phyloP scores from a whole-genome alignment of 2,329 filamentous ascomycete genomes.

The Whalleya microplaca region DNA sequence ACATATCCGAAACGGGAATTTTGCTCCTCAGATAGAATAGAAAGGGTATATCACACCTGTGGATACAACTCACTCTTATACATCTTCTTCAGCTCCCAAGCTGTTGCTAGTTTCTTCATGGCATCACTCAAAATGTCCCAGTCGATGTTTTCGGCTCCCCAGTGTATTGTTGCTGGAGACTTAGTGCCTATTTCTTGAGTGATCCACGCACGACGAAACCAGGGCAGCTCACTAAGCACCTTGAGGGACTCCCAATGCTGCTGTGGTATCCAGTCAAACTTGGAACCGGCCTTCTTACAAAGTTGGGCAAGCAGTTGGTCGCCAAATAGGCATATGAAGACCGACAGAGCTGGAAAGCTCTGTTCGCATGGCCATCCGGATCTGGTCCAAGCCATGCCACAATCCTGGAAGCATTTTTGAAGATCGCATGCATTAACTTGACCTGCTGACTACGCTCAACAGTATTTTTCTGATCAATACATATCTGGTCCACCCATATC shows the following conservation, averaged over 20 bases:
- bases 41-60: too few species aligned
- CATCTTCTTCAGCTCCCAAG: not conserved
- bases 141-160: slow-evolving; percentile 39
- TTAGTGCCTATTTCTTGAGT: slow-evolving; percentile 43
- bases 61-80: too few species aligned
- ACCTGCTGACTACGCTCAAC: slow-evolving; percentile 43
- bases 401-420: slow-evolving; percentile 38
- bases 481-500: slow-evolving; percentile 47
- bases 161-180: slow-evolving; percentile 40
- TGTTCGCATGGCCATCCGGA: not conserved
- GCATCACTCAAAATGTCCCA: slow-evolving; percentile 34
- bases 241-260: not conserved
- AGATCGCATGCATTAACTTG: slow-evolving; percentile 44
- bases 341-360: slow-evolving; percentile 4
- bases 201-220: slow-evolving; percentile 43
- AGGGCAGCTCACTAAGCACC: not conserved
- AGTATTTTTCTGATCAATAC: slow-evolving; percentile 45
- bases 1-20: too few species aligned
- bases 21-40: too few species aligned
- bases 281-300: slow-evolving; percentile 26
- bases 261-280: slow-evolving; percentile 3
- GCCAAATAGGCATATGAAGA: not conserved
- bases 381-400: slow-evolving; percentile 28
- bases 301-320: slow-evolving; percentile 1
- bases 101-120: not conserved